A percentile compares a stretch with the other conserved stretches of the same genome.
Conservation (phyloP, 116 monocot genomes). For the Phalaenopsis hybrid region DNA sequence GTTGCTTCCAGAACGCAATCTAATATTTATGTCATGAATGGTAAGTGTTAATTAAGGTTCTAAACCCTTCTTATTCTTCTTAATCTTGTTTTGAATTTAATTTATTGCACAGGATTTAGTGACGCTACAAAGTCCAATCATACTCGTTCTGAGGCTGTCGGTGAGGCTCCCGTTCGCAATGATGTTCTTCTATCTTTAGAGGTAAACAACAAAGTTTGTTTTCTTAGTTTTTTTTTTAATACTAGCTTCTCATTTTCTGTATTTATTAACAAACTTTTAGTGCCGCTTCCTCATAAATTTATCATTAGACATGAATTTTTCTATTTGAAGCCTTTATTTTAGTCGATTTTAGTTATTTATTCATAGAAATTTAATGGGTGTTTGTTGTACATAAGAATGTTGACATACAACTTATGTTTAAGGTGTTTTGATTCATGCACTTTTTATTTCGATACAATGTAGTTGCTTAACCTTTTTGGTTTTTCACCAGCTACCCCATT, state of each 20-base stretch:
- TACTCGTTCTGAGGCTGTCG: conserved; percentile 14
- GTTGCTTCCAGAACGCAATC: conserved; percentile 15
- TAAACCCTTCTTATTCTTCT: conserved; percentile 1
- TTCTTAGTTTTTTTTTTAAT: not conserved
- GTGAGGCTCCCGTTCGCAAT: conserved; percentile 22
- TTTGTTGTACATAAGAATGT: too few relatives aligned
- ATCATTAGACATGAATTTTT: not conserved
- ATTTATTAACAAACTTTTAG: not conserved
- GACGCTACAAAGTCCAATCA: conserved; percentile 28
- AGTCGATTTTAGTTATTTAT: not conserved
- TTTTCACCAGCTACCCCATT: too few relatives aligned
- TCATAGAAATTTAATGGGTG: not conserved
- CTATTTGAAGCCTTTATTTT: not conserved
- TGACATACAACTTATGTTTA: too few relatives aligned
- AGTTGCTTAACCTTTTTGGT: too few relatives aligned
- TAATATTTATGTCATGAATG: conserved; percentile 12
- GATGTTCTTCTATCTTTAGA: conserved; percentile 21
- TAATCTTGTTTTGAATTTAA: conserved; percentile 5
- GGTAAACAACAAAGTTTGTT: conserved; percentile 8
- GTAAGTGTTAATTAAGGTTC: conserved; percentile 8
- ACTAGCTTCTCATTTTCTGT: not conserved
- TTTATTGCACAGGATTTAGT: conserved; percentile 19
- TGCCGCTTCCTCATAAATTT: not conserved
- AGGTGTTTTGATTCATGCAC: too few relatives aligned
- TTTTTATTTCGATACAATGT: too few relatives aligned